Base-by-base conservation (phyloP, 805 yeast genomes). In the Ogataea populi-albae region DNA sequence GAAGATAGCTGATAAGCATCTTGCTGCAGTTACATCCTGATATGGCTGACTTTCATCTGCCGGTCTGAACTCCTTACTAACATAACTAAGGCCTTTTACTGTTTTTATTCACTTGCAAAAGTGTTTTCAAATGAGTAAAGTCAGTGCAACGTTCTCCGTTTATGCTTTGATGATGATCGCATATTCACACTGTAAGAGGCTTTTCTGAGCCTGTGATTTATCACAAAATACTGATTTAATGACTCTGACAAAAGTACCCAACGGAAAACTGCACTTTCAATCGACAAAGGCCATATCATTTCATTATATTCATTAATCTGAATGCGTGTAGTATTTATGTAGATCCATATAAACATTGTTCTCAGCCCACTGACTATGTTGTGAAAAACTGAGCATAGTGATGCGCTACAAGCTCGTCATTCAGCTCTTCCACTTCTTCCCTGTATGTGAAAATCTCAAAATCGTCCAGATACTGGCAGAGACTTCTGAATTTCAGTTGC, bases 111-210 rank as follows among this genome's bases (percentile, higher is more conserved):
- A n/a, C n/a, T n/a, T n/a, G n/a, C n/a, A n/a, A n/a, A n/a, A n/a
- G n/a, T n/a, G n/a, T n/a, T n/a, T n/a, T n/a, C n/a, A n/a, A n/a
- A n/a, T n/a, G n/a, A n/a, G n/a, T n/a, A n/a, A n/a, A n/a, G n/a
- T n/a, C n/a, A n/a, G n/a, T n/a, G n/a, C n/a, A n/a, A n/a, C n/a
- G n/a, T n/a, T n/a, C n/a, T 11, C 17, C 30, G 32, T 40, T 23
- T 32, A 35, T 36, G 29, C 37, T 33, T 28, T 43, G 44, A 48
- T 55, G 61, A 55, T 54, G 50, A 50, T 38, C 33, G 35, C 38
- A 29, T 72, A 74, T 74, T 74, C 80, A 74, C 76, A 72, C 76
- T 71, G 75, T 71, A 69, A 60, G 72, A 71, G 69, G 51, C 44
- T 44, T 42, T 33, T 40, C 36, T 28, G 26, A 35, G 38, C 54